Conservation (phyloP, 345 rosid species). For the Pseudoturritis turrita region DNA sequence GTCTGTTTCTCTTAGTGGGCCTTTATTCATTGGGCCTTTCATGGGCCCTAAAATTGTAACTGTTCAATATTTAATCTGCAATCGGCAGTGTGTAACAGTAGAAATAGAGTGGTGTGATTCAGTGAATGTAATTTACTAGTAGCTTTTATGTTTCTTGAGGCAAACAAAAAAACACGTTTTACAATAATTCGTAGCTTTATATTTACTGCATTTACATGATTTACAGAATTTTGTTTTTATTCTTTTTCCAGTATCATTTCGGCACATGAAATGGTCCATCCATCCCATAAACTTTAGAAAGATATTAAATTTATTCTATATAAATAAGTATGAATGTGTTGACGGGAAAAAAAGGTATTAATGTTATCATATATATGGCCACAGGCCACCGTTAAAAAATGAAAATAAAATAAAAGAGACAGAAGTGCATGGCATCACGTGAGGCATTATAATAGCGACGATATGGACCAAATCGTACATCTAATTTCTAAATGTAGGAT, state of each 20-base stretch:
- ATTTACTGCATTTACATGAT: too few species aligned
- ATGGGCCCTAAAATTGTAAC: too few species aligned
- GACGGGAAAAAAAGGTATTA: too few species aligned
- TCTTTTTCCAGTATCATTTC: neutral
- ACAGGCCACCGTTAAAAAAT: neutral
- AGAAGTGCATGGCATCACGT: slow-evolving; percentile 12
- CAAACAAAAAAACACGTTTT: neutral
- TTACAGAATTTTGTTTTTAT: neutral
- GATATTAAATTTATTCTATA: neutral
- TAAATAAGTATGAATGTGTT: neutral
- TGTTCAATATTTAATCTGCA: neutral
- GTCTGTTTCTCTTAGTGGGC: neutral
- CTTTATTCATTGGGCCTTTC: neutral
- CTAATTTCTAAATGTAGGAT: neutral
- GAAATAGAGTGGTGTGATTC: neutral
- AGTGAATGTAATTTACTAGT: neutral
- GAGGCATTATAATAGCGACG: neutral
- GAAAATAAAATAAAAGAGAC: neutral
- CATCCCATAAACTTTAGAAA: neutral
- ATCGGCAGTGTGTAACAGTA: neutral
- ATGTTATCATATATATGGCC: too few species aligned
- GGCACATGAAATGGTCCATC: neutral
- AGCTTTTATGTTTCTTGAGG: neutral
- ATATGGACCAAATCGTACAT: neutral
- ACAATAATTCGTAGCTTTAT: neutral